Conservation (phyloP, 345 rosid species). For the Eucalyptus tenuipes region DNA sequence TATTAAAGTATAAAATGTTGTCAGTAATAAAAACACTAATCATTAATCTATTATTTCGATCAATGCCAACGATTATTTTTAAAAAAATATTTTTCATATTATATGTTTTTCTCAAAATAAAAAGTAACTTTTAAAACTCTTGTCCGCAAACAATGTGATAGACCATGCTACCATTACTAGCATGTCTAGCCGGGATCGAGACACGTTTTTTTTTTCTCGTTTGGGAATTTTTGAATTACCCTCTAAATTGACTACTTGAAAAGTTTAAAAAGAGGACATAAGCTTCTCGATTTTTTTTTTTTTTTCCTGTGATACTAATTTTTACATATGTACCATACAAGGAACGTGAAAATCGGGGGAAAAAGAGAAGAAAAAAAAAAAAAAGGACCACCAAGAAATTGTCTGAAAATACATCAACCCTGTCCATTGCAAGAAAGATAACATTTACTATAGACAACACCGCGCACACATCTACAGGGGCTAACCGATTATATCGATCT, state of each 20-base stretch:
- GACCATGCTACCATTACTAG: not conserved
- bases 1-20: fast-evolving
- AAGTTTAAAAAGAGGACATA: not conserved
- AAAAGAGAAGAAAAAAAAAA: too few relatives aligned
- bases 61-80: not conserved
- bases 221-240: not conserved
- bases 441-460: not conserved
- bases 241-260: not conserved
- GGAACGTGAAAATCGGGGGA: not conserved
- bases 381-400: not conserved
- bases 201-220: not conserved
- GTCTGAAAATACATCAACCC: not conserved
- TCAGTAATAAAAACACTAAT: fast-evolving
- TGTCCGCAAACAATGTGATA: not conserved
- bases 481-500: not conserved
- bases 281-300: not conserved
- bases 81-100: not conserved
- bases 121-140: not conserved
- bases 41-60: too few relatives aligned
- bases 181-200: not conserved
- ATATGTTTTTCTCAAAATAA: not conserved
- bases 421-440: not conserved
- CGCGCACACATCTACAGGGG: not conserved
- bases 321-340: not conserved
- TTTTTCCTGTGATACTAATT: not conserved